phyloP scores from a whole-genome alignment of 1,139 yeast species.

The Suhomyces bribrorum region DNA sequence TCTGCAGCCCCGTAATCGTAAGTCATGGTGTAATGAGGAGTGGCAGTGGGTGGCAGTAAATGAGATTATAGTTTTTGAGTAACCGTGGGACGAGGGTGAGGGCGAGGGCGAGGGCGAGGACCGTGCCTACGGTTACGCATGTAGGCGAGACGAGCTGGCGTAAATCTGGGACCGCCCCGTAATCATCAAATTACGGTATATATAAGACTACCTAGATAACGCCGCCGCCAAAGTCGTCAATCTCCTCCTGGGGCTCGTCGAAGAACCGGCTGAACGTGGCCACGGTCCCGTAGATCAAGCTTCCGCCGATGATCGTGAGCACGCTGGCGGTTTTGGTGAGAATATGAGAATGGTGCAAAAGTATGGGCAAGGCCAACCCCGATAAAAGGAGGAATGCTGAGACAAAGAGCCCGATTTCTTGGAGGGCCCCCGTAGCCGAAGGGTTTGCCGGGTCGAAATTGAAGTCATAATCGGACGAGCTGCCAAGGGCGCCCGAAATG shows the following conservation, averaged over 20 bases:
- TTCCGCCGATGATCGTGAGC: conserved; percentile 70
- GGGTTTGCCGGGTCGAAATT: conserved; percentile 43
- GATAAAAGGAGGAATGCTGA: conserved; percentile 68
- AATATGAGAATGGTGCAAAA: conserved; percentile 63
- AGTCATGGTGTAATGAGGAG: conserved; percentile 17
- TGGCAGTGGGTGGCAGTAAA: not conserved
- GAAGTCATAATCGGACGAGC: conserved; percentile 45
- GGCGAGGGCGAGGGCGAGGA: no score
- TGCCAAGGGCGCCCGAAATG: conserved; percentile 35
- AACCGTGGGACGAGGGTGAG: no score
- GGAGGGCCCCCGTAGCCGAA: conserved; percentile 30
- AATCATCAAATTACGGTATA: not conserved
- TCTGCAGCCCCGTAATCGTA: conserved; percentile 23
- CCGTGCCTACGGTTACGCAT: no score
- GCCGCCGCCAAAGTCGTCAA: conserved; percentile 31
- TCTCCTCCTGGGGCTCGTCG: conserved; percentile 55
- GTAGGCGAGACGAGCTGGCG: no score
- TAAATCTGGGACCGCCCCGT: conserved; percentile 4
- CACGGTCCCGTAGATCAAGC: conserved; percentile 70
- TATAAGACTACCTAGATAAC: conserved; percentile 27
- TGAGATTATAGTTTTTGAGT: not conserved
- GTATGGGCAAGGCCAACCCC: conserved; percentile 67
- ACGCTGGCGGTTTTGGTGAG: conserved; percentile 59
- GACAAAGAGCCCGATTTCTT: conserved; percentile 66
- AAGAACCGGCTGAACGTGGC: conserved; percentile 72